Evolutionary conservation across 1,284 basidiomycete species (phyloP).

Genomic region (Phlebopus sp.): DNA sequence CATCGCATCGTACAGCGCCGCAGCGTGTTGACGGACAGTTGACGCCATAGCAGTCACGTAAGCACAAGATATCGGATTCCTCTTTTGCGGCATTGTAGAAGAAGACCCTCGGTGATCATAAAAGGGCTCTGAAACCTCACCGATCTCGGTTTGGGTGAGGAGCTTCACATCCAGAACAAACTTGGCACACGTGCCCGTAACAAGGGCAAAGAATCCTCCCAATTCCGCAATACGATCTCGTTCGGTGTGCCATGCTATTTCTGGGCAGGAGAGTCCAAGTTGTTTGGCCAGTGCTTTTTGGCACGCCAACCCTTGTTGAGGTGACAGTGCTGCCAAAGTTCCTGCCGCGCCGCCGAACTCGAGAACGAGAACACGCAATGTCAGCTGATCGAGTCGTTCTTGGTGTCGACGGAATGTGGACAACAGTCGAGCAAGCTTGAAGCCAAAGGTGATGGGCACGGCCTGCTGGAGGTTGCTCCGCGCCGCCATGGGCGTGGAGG

Average conservation of each 20-base stretch:
- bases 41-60: conserved; percentile 42
- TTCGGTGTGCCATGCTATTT: conserved; percentile 47
- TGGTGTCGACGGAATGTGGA: conserved; percentile 41
- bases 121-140: conserved; percentile 41
- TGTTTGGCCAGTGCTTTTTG: conserved; percentile 36
- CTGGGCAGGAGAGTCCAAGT: conserved; percentile 35
- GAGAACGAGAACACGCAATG: conserved; percentile 36
- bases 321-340: conserved; percentile 40
- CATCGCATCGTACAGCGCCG: conserved; percentile 42
- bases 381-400: conserved; percentile 35
- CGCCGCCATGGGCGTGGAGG: conserved; percentile 41
- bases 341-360: conserved; percentile 45
- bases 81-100: conserved; percentile 47
- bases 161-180: conserved; percentile 43
- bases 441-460: conserved; percentile 45
- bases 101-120: conserved; percentile 41
- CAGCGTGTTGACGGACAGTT: conserved; percentile 37
- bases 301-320: conserved; percentile 36
- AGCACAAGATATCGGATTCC: conserved; percentile 41
- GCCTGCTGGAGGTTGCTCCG: conserved; percentile 47
- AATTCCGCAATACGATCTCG: conserved; percentile 42
- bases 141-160: conserved; percentile 45
- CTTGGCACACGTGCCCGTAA: conserved; percentile 43
- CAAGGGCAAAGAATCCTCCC: conserved; percentile 39
- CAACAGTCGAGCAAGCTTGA: conserved; percentile 43